Evolutionary conservation across 164 flowering plant genomes (phyloP), one percentile per base, ranked within the genome.

Genomic region (Piper betle): DNA sequence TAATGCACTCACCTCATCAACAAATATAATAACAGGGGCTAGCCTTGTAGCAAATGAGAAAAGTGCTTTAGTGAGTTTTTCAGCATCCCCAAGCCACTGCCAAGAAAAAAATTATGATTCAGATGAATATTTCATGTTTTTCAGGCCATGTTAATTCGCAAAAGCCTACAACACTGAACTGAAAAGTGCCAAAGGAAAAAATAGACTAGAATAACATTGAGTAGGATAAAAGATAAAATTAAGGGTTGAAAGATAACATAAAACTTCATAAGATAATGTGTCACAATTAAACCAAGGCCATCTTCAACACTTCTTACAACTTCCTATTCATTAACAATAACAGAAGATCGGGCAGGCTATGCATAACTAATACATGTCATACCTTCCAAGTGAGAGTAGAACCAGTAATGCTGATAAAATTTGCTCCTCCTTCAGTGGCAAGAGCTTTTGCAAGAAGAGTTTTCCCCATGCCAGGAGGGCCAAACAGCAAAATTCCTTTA

Each of bases 1-100:
- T 12, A 39, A 62, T 13, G 20, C 16, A 37, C 37, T 76, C 61
- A 91, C 99, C 97, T 94, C 99, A 64, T 94, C 97, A 64, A 94
- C 96, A 80, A 94, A 94, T 69, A 94, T 85, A 58, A 94, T 94
- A 58, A 91, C 99, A 68, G 99, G 99, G 38, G 97, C 81, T 63
- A 94, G 82, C 76, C 78, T 86, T 78, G 84, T 80, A 18, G 99
- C 99, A 71, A 91, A 94, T 56, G 99, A 91, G 73, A 94, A 94
- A 58, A 94, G 91, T 41, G 97, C 95, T 77, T 87, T 90, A 0
- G 99, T 94, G 20, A 94, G 92, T 79, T 94, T 94, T 74, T 94
- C 99, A 63, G 99, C 97, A 80, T 94, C 99, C 63, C 99, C 99
- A 82, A 88, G 90, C 99, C 99, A 94, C 99, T 94, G 85, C 53